Percentiles rank a stretch among this genome's conserved stretches.
These are phyloP conservation scores for Conidiobolus incongruus DNA, from an alignment of 371 early-diverging fungal species.

Conservation along the genomic window DNA sequence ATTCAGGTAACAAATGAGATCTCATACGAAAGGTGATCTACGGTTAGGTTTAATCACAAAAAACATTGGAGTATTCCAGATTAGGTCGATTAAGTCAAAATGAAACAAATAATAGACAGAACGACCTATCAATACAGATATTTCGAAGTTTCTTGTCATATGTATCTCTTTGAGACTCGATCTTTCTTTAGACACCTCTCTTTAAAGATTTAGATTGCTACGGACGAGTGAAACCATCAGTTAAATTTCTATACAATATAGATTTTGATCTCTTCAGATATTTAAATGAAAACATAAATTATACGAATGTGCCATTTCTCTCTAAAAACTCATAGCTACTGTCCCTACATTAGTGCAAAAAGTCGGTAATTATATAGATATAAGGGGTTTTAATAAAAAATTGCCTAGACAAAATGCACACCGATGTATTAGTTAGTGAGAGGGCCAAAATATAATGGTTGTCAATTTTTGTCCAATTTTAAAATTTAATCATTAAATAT, in stretches of 20 bases:
- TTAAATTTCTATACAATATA: constrained; percentile 63
- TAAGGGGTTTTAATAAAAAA: too few species aligned
- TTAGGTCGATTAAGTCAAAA: constrained; percentile 29
- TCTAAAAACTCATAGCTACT: constrained; percentile 51
- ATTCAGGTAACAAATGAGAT: constrained; percentile 26
- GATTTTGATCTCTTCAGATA: constrained; percentile 76
- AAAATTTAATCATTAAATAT: too few species aligned
- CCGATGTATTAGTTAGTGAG: too few species aligned
- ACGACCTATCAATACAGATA: constrained; percentile 73
- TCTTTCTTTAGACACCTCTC: constrained; percentile 48
- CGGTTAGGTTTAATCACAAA: constrained; percentile 29
- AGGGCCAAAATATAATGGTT: too few species aligned
- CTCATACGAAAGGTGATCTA: constrained; percentile 26
- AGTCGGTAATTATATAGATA: constrained; percentile 24
- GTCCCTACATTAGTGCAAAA: constrained; percentile 62
- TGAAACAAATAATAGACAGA: constrained; percentile 22
- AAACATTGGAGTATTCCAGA: constrained; percentile 49
- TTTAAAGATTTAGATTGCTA: constrained; percentile 66
- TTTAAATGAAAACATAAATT: constrained; percentile 58
- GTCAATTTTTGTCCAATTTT: too few species aligned
- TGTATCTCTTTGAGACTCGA: constrained; percentile 93
- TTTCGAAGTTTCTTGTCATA: constrained; percentile 67
- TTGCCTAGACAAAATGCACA: too few species aligned
- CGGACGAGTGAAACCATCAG: constrained; percentile 87
- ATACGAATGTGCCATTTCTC: constrained; percentile 62